Evolutionary conservation across 768 basidiomycete species (phyloP).

Genomic region (Obba rivulosa): DNA sequence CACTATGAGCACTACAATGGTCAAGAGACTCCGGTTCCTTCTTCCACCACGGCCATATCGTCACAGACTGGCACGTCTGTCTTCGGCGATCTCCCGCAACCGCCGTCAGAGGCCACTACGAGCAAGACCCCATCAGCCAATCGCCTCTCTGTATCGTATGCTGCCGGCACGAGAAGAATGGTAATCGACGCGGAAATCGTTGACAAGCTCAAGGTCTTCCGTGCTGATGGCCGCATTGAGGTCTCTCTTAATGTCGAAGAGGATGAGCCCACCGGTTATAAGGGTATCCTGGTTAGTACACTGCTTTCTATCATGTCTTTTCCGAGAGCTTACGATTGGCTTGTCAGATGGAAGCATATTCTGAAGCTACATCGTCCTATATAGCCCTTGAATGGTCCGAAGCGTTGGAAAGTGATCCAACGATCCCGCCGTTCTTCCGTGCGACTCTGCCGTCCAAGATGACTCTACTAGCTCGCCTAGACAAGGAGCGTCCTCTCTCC

Average conservation of each 20-base stretch:
- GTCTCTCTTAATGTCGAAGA: slow-evolving; percentile 58
- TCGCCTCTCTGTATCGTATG: slow-evolving; percentile 92
- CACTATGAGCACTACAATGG: neutral
- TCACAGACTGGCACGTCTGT: neutral
- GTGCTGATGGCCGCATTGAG: slow-evolving; percentile 83
- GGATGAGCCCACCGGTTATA: slow-evolving; percentile 50
- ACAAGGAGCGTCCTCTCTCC: slow-evolving; percentile 82
- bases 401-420: slow-evolving; percentile 45
- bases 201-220: slow-evolving; percentile 71
- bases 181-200: slow-evolving; percentile 89
- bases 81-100: slow-evolving; percentile 1
- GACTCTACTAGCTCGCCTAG: slow-evolving; percentile 73
- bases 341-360: slow-evolving; percentile 66
- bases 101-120: slow-evolving; percentile 6
- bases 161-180: slow-evolving; percentile 79
- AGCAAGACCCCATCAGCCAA: slow-evolving; percentile 64
- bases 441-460: slow-evolving; percentile 46
- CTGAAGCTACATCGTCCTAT: slow-evolving; percentile 69
- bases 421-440: slow-evolving; percentile 70
- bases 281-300: slow-evolving; percentile 68
- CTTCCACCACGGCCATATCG: neutral
- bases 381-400: slow-evolving; percentile 47
- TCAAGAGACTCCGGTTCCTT: neutral
- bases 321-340: slow-evolving; percentile 5
- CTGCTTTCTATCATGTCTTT: slow-evolving; percentile 3